Evolutionary conservation across 169 alveolate species (phyloP).

Genomic region (Plasmodium adleri): DNA sequence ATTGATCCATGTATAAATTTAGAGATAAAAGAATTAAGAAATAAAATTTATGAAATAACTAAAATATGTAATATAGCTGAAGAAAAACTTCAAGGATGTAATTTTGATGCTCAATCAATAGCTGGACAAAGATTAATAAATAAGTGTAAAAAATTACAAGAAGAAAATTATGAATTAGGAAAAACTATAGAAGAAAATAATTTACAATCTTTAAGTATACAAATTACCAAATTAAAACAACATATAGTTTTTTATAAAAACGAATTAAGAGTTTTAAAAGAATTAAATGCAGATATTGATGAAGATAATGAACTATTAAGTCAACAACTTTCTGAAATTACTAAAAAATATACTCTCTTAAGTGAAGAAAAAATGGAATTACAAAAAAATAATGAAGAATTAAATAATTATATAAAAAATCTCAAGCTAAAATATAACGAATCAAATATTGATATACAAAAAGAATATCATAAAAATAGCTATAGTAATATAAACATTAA

Average conservation of each 20-base stretch:
- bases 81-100: slow-evolving; percentile 79
- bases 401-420: slow-evolving; percentile 19
- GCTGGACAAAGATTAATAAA: slow-evolving; percentile 83
- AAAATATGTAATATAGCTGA: slow-evolving; percentile 73
- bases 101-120: slow-evolving; percentile 81
- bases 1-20: slow-evolving; percentile 79
- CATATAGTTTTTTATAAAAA: slow-evolving; percentile 77
- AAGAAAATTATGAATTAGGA: slow-evolving; percentile 83
- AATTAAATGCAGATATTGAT: slow-evolving; percentile 81
- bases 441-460: background rate
- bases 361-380: slow-evolving; percentile 23
- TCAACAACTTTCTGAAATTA: slow-evolving; percentile 77
- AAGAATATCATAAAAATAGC: background rate
- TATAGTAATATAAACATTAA: background rate
- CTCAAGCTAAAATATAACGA: slow-evolving; percentile 7
- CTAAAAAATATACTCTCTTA: slow-evolving; percentile 68
- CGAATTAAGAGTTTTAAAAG: slow-evolving; percentile 79
- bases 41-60: slow-evolving; percentile 76
- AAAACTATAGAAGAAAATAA: slow-evolving; percentile 78
- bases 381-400: slow-evolving; percentile 25
- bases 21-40: slow-evolving; percentile 79
- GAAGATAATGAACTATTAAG: slow-evolving; percentile 79
- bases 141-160: slow-evolving; percentile 81
- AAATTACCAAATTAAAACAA: slow-evolving; percentile 72
- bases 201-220: slow-evolving; percentile 70